Evolutionary conservation across 306 rosid species (phyloP), one percentile per base, ranked within the genome.

Genomic region (Spatholobus suberectus): DNA sequence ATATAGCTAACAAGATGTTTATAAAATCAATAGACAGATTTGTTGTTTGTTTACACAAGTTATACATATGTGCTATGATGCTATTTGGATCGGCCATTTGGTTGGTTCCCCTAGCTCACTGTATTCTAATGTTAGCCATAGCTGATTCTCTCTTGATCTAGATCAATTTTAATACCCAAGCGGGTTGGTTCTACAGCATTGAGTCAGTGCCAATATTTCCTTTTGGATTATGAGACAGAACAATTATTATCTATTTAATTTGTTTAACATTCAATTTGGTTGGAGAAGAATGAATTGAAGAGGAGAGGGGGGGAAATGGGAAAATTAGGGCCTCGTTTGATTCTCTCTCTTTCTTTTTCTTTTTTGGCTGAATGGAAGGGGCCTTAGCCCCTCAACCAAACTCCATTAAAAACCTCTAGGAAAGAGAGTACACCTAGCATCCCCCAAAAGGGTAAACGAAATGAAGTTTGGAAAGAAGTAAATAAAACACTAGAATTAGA

Each of bases 1-100:
- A 34, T 46, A 26, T 81, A 62, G 44, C 35, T 63, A 47, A 80
- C 51, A 69, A 62, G 35, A 72, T 81, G 23, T 26, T 62, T 44
- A 73, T 34, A 23, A 35, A 72, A 80, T 58, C 32, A 71, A 70
- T 23, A 71, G 17, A 13, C 12, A 20, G 0, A 54, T n/a, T 38
- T 44, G 13, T 27, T 55, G 27, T 35, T 26, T 40, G 37, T 37
- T 77, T 57, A 5, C 0, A 70, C 38, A 40, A 79, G 77, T 44
- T 44, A 41, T 15, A 10, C 29, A 44, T 3, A 26, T 27, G 37
- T 62, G 29, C 34, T 27, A 27, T n/a, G 34, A 40, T 77, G 62
- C 32, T 29, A 44, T 46, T 44, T 75, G 26, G 52, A 52, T 37
- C 52, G 20, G 23, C 37, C 79, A 55, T 41, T 75, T 58, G 29